phyloP scores from a whole-genome alignment of 768 basidiomycete genomes.

The Leucosporidium yakuticum region DNA sequence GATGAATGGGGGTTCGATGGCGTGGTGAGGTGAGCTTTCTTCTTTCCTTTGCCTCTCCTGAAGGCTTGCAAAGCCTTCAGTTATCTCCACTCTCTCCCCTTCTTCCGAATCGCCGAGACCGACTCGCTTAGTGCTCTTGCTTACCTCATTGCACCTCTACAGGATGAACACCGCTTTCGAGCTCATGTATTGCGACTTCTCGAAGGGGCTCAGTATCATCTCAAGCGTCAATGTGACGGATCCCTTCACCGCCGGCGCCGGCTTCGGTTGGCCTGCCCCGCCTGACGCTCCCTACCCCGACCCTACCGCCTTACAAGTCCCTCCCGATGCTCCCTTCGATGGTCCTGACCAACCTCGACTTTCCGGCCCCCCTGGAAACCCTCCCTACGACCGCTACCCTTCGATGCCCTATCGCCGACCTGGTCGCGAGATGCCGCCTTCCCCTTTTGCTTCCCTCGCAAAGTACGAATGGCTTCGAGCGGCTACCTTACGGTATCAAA shows the following conservation, averaged over 20 bases:
- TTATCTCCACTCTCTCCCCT: no score
- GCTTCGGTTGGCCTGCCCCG: not conserved
- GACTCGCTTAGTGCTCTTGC: no score
- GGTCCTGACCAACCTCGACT: not conserved
- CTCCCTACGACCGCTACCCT: no score
- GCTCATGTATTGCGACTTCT: conserved; percentile 13
- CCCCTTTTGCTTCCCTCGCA: not conserved
- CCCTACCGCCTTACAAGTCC: not conserved
- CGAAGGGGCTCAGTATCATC: not conserved
- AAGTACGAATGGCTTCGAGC: not conserved
- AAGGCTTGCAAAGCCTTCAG: no score
- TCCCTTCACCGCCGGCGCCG: not conserved
- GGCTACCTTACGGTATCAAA: not conserved
- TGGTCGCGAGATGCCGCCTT: not conserved
- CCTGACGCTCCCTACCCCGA: not conserved
- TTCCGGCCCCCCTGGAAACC: not conserved
- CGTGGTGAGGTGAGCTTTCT: conserved; percentile 26
- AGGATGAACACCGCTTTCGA: conserved; percentile 42
- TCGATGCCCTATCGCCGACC: not conserved
- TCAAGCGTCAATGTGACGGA: not conserved
- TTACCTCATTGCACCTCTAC: no score
- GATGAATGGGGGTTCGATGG: conserved; percentile 32
- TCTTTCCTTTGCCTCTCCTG: no score
- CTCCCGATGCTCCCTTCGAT: no score
- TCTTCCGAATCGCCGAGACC: no score